A percentile compares a stretch with the other conserved stretches of the same genome.
These are phyloP conservation scores for Plasmopara viticola DNA, from an alignment of 352 stramenopile species.

Conservation along the genomic window DNA sequence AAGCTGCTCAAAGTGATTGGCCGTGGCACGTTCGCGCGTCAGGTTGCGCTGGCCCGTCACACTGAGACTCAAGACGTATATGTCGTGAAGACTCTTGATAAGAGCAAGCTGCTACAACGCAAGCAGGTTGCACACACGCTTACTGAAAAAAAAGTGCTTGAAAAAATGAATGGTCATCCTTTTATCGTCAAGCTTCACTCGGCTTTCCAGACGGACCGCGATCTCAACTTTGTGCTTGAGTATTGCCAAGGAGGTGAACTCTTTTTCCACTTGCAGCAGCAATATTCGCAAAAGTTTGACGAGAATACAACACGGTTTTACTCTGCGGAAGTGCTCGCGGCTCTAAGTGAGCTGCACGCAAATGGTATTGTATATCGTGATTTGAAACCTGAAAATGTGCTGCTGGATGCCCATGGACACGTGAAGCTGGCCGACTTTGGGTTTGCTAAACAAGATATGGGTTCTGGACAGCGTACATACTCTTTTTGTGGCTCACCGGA, in stretches of 20 bases:
- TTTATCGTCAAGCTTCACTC: constrained; percentile 77
- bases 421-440: constrained; percentile 81
- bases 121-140: constrained; percentile 79
- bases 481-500: constrained; percentile 82
- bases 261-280: constrained; percentile 83
- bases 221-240: constrained; percentile 82
- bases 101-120: constrained; percentile 60
- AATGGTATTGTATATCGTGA: constrained; percentile 48
- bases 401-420: constrained; percentile 69
- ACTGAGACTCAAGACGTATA: constrained; percentile 46
- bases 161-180: constrained; percentile 51
- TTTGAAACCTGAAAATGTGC: constrained; percentile 76
- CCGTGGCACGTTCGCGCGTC: constrained; percentile 73
- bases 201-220: constrained; percentile 64
- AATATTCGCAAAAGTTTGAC: constrained; percentile 61
- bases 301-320: constrained; percentile 64
- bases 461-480: constrained; percentile 44
- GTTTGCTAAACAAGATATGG: constrained; percentile 73
- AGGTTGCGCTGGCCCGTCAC: constrained; percentile 70
- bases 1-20: constrained; percentile 83
- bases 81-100: constrained; percentile 81
- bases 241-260: constrained; percentile 81
- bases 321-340: constrained; percentile 61
- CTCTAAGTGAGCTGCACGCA: constrained; percentile 44
- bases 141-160: constrained; percentile 71